Conservation (phyloP, 805 yeast species). For the Wickerhamiella brachini region DNA sequence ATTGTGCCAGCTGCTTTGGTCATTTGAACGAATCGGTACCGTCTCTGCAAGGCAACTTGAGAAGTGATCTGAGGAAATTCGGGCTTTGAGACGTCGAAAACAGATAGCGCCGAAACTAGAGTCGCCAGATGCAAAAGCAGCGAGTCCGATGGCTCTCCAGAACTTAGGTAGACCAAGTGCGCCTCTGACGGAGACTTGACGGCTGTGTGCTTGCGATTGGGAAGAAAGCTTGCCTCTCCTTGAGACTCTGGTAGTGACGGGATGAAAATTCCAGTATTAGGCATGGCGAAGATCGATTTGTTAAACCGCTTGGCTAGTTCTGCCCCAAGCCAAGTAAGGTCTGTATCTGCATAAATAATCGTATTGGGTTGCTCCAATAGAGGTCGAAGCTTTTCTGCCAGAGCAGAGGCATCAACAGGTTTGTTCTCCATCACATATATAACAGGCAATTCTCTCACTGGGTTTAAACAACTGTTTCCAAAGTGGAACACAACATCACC, state of each 20-base stretch:
- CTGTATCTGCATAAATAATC: conserved; percentile 59
- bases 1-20: conserved; percentile 87
- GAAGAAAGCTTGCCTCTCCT: conserved; percentile 2
- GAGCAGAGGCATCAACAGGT: conserved; percentile 29
- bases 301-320: conserved; percentile 22
- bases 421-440: conserved; percentile 69
- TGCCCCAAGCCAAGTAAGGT: conserved; percentile 36
- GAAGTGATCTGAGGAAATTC: conserved; percentile 26
- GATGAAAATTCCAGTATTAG: conserved; percentile 11
- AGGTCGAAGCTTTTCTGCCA: conserved; percentile 30
- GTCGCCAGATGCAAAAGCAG: conserved; percentile 64
- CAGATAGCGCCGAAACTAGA: conserved; percentile 30
- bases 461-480: conserved; percentile 88
- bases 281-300: conserved; percentile 19
- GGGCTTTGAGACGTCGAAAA: conserved; percentile 2
- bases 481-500: conserved; percentile 83
- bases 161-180: conserved; percentile 39
- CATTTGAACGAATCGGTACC: conserved; percentile 75
- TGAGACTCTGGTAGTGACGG: conserved; percentile 6
- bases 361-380: conserved; percentile 28
- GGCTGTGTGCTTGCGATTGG: conserved; percentile 16
- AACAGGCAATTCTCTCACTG: conserved; percentile 58
- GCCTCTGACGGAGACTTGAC: conserved; percentile 20
- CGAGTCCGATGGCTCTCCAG: conserved; percentile 61
- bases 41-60: conserved; percentile 62